These are phyloP conservation scores for Macrocybe gigantea DNA, from an alignment of 768 basidiomycete species.

Conservation along the genomic window DNA sequence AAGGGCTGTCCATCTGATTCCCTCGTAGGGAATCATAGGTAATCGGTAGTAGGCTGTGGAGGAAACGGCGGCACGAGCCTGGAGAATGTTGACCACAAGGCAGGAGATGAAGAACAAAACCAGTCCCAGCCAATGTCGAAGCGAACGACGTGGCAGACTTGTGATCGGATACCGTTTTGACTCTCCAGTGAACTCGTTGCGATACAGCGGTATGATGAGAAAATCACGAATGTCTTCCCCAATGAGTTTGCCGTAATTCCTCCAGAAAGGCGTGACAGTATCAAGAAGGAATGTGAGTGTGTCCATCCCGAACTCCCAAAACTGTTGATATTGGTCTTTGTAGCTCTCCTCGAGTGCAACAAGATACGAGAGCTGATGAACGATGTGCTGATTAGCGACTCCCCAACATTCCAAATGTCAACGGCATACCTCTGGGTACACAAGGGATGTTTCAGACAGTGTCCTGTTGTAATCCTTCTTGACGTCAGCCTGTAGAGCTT, in stretches of 20 bases:
- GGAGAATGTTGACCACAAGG: slow-evolving; percentile 45
- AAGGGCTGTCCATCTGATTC: slow-evolving; percentile 56
- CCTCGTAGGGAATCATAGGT: slow-evolving; percentile 50
- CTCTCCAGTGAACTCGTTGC: slow-evolving; percentile 82
- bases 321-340: slow-evolving; percentile 71
- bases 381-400: slow-evolving; percentile 1
- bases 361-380: slow-evolving; percentile 57
- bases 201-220: slow-evolving; percentile 75
- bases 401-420: background rate
- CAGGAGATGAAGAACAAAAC: slow-evolving; percentile 43
- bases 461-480: slow-evolving; percentile 65
- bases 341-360: slow-evolving; percentile 73
- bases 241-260: slow-evolving; percentile 77
- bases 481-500: slow-evolving; percentile 45
- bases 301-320: slow-evolving; percentile 81
- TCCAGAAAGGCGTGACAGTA: slow-evolving; percentile 75
- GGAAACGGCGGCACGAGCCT: slow-evolving; percentile 51
- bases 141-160: slow-evolving; percentile 53
- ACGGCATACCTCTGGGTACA: slow-evolving; percentile 66
- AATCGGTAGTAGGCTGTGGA: slow-evolving; percentile 50
- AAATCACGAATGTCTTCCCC: slow-evolving; percentile 77
- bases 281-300: slow-evolving; percentile 71
- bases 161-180: slow-evolving; percentile 58
- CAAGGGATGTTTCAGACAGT: slow-evolving; percentile 60
- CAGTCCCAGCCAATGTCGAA: slow-evolving; percentile 65